A percentile compares a stretch with the other conserved stretches of the same genome.
These are phyloP conservation scores for Kodamaea leandrae DNA, from an alignment of 805 yeast genomes.

Conservation along the genomic window DNA sequence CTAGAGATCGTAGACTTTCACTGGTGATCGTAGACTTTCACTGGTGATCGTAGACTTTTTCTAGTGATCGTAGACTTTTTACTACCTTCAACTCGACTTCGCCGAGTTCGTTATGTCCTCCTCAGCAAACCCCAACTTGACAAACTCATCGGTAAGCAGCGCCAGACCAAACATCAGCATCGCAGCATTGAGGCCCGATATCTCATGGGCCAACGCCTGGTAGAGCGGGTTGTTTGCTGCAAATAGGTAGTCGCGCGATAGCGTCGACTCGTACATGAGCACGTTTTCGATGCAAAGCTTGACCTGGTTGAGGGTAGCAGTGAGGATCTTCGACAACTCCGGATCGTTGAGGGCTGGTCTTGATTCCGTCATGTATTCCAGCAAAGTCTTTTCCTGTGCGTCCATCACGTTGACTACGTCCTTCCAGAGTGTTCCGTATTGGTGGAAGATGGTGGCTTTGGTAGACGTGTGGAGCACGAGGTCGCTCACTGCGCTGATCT, in stretches of 20 bases:
- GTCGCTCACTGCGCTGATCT: constrained; percentile 27
- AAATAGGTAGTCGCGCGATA: constrained; percentile 7
- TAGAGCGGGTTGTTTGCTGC: constrained; percentile 10
- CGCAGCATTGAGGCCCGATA: constrained; percentile 19
- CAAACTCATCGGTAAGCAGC: constrained; percentile 5
- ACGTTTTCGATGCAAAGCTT: constrained; percentile 7
- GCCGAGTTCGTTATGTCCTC: neutral
- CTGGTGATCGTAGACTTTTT: too few species aligned
- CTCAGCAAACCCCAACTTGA: constrained; percentile 8
- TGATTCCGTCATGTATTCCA: constrained; percentile 14
- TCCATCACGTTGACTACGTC: constrained; percentile 22
- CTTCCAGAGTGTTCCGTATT: constrained; percentile 27
- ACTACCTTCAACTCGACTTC: neutral
- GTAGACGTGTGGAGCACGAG: constrained; percentile 23
- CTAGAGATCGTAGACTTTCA: too few species aligned
- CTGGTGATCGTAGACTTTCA: too few species aligned
- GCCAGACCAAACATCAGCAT: constrained; percentile 13
- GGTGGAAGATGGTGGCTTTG: constrained; percentile 28
- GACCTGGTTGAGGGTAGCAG: constrained; percentile 7
- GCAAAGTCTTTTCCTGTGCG: constrained; percentile 26
- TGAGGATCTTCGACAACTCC: constrained; percentile 6
- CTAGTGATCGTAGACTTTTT: too few species aligned
- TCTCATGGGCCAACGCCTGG: constrained; percentile 21
- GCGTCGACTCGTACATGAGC: constrained; percentile 4
- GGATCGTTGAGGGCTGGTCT: constrained; percentile 7